Percentiles rank a stretch among this genome's conserved stretches.
These are phyloP conservation scores for Mycena indigotica DNA, from an alignment of 768 basidiomycete genomes.

Conservation along the genomic window DNA sequence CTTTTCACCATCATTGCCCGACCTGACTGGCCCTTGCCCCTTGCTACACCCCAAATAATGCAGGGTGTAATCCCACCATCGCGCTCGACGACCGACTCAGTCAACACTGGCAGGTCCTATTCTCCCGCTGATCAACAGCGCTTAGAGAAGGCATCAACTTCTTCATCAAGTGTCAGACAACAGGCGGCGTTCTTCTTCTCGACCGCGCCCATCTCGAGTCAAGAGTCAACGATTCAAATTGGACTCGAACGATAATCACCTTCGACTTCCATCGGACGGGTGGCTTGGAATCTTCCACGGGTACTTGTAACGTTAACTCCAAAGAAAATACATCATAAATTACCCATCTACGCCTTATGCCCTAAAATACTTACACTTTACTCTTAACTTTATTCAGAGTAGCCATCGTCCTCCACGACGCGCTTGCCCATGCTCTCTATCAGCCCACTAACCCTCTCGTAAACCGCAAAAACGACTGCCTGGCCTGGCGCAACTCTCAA, in stretches of 20 bases:
- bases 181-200: background rate
- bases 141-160: background rate
- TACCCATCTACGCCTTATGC: background rate
- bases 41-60: background rate
- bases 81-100: too few species aligned
- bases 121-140: constrained; percentile 18
- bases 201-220: too few species aligned
- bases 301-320: background rate
- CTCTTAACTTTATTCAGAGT: constrained; percentile 55
- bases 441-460: constrained; percentile 78
- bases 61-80: background rate
- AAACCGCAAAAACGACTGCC: constrained; percentile 97
- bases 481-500: constrained; percentile 95
- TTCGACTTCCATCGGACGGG: too few species aligned
- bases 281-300: too few species aligned
- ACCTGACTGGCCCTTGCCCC: background rate
- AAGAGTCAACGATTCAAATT: too few species aligned
- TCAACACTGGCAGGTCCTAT: too few species aligned
- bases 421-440: constrained; percentile 71
- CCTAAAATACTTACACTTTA: background rate
- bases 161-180: background rate
- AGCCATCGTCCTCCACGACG: constrained; percentile 58
- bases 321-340: background rate
- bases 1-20: background rate
- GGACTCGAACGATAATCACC: too few species aligned